Base-by-base conservation (phyloP, 2,329 filamentous ascomycete genomes). In the Exophiala xenobiotica region DNA sequence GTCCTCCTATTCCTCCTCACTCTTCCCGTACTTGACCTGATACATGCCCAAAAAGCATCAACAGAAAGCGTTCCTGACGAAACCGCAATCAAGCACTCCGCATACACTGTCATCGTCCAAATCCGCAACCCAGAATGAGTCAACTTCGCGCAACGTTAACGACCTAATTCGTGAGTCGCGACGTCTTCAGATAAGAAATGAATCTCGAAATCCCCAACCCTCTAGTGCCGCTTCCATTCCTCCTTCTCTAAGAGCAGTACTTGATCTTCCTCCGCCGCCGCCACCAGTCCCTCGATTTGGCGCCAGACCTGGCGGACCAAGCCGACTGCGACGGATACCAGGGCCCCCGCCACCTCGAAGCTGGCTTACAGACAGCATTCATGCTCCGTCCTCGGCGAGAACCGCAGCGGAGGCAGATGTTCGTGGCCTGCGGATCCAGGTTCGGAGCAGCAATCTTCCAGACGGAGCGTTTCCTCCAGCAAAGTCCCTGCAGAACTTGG, bases 31-130 rank as follows among this genome's bases (percentile, higher is more conserved):
- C 23, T 12, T 20, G n/a, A 24, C 19, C 8, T 40, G 38, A 49
- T 58, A 53, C 31, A 77, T 77, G 74, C 73, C 74, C 61, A 76
- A 74, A 65, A 76, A 76, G 62, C 67, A 73, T 62, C 67, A 56
- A 18, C 49, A 67, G 46, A 69, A 67, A 33, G 56, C 61, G 20
- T 58, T 67, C 18, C 65, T 66, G 44, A 60, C 65, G 41, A 77
- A 75, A 51, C 73, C 74, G 26, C 61, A 61, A 27, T 68, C 60
- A 41, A 68, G 68, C 14, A 65, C 66, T 35, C 73, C 74, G 54
- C 71, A 68, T 41, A 68, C 70, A 3, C 63, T 73, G 24, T 56
- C 56, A 16, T 65, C 67, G 2, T 69, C 66, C 12, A 60, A 58
- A 56, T 56, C 50, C 49, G 58, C 51, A 41, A 50, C 59, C 16